Base-by-base conservation (phyloP, 495 filamentous ascomycete species). In the Neurospora sublineolata region DNA sequence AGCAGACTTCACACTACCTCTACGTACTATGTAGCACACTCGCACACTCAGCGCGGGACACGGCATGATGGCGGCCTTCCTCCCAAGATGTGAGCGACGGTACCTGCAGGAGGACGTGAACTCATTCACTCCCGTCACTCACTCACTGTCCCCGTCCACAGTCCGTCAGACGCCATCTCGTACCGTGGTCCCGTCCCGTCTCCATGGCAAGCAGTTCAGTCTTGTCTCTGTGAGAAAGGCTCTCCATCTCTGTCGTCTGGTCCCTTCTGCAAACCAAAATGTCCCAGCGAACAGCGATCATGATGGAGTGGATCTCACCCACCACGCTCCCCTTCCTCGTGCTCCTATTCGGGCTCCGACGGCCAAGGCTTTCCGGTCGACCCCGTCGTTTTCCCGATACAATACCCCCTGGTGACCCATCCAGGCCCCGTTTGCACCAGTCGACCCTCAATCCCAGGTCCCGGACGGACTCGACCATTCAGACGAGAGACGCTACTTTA, bases 391-490 rank as follows among this genome's bases (percentile, higher is more conserved):
- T 64, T 64, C 18, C 52, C 52, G 27, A 33, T 64, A 58, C 23
- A 30, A 58, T 58, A 60, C 52, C 52, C 46, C 52, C 52, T 7
- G 44, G 27, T 64, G 52, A 64, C 52, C 52, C 52, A 64, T 68
- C 72, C 70, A 74, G 71, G 71, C 52, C 69, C 52, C 39, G 64
- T 64, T 64, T 64, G 52, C 52, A 64, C 27, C 27, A 64, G 27
- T 64, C 27, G 52, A 64, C 52, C 52, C 52, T 30, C 8, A 16
- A 60, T 60, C 52, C 52, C 27, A 64, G 27, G 52, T 33, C 52
- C 46, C 46, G 46, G 46, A 60, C 23, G 23, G 52, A 60, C 52
- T 60, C 52, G 27, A 33, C 52, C 52, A 64, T 64, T 64, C 27
- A 64, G 52, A 36, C 33, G 27, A 64, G 52, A 64, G 27, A 64